Evolutionary conservation across 441 rosid species (phyloP).

Genomic region (Gossypium laxum): DNA sequence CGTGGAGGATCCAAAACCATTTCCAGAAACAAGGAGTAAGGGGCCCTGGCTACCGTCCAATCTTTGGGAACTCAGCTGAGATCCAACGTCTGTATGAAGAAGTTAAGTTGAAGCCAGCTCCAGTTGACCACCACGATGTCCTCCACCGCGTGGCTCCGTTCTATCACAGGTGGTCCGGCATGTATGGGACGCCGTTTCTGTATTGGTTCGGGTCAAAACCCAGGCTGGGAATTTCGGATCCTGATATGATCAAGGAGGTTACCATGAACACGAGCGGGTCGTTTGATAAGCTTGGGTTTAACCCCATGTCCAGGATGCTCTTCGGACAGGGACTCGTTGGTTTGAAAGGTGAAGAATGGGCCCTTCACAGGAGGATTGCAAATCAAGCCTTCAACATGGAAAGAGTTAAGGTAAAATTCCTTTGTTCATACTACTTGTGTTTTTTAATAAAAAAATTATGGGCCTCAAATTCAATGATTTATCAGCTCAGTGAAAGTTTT

Average conservation of each 20-base stretch:
- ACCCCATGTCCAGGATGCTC: slow-evolving; percentile 46
- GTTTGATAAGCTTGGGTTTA: slow-evolving; percentile 9
- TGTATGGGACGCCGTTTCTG: slow-evolving; percentile 41
- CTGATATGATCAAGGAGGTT: slow-evolving; percentile 43
- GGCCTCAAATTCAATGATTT: too few species aligned
- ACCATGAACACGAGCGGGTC: slow-evolving; percentile 31
- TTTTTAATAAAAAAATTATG: too few species aligned
- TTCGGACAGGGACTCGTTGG: slow-evolving; percentile 59
- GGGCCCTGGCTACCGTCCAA: slow-evolving; percentile 46
- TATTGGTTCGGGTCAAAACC: slow-evolving; percentile 45
- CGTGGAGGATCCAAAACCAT: slow-evolving; percentile 36
- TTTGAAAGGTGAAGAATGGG: slow-evolving; percentile 57
- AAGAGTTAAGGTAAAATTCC: slow-evolving; percentile 43
- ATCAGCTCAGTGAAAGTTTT: too few species aligned
- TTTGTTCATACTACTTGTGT: neutral
- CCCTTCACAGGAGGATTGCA: slow-evolving; percentile 46
- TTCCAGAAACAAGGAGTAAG: slow-evolving; percentile 33
- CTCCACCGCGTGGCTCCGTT: slow-evolving; percentile 35
- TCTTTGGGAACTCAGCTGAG: slow-evolving; percentile 40
- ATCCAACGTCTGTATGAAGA: slow-evolving; percentile 31
- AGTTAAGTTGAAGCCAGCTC: slow-evolving; percentile 29
- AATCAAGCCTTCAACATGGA: slow-evolving; percentile 53
- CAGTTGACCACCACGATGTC: slow-evolving; percentile 30
- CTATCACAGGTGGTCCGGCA: slow-evolving; percentile 38
- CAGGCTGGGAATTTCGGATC: slow-evolving; percentile 44